These are phyloP conservation scores for Boletus rufocinnamomeus DNA, from an alignment of 768 basidiomycete genomes.

Conservation along the genomic window DNA sequence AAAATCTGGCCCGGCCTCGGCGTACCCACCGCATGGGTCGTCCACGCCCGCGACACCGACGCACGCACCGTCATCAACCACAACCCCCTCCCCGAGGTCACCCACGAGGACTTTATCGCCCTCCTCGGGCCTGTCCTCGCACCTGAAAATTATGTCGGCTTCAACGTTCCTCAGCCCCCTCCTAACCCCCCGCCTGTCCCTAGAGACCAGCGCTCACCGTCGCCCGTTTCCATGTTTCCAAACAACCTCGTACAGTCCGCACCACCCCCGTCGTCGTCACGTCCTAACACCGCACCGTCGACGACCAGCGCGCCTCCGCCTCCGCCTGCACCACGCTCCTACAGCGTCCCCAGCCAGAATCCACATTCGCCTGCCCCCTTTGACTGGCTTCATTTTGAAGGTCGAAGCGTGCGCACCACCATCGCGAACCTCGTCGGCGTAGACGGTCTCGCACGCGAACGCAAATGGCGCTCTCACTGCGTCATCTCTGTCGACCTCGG, in stretches of 20 bases:
- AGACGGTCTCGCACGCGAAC: slow-evolving; percentile 79
- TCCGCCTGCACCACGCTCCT: slow-evolving; percentile 2
- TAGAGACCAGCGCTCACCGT: slow-evolving; percentile 24
- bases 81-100: slow-evolving; percentile 84
- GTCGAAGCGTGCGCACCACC: slow-evolving; percentile 77
- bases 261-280: slow-evolving; percentile 37
- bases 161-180: slow-evolving; percentile 17
- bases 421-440: slow-evolving; percentile 75
- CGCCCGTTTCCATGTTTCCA: slow-evolving; percentile 35
- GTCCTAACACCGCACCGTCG: slow-evolving; percentile 34
- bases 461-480: slow-evolving; percentile 81
- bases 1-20: slow-evolving; percentile 71
- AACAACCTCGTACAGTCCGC: slow-evolving; percentile 26
- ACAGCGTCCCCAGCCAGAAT: slow-evolving; percentile 38
- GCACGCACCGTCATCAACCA: slow-evolving; percentile 78
- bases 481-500: slow-evolving; percentile 83
- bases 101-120: slow-evolving; percentile 84
- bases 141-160: slow-evolving; percentile 70
- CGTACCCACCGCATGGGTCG: slow-evolving; percentile 80
- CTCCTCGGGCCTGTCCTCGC: slow-evolving; percentile 78
- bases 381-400: slow-evolving; percentile 87
- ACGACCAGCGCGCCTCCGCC: slow-evolving; percentile 21
- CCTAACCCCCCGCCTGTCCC: slow-evolving; percentile 22
- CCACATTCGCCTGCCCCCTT: slow-evolving; percentile 73
- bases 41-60: slow-evolving; percentile 69